Conservation (phyloP, 768 basidiomycete species). For the Thelephora aurantiotincta region DNA sequence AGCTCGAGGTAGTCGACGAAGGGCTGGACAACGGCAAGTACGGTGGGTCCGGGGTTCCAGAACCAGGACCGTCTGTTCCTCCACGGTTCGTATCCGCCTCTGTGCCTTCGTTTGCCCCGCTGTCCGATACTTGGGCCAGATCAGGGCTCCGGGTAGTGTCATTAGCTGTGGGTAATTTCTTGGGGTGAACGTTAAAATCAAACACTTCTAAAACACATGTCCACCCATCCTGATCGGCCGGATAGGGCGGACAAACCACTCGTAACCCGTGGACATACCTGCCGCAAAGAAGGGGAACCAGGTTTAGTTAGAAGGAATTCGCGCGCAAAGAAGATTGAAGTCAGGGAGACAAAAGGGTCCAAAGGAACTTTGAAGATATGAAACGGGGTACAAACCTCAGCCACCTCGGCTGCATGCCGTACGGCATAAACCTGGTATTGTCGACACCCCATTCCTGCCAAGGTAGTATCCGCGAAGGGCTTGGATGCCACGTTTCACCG, state of each 20-base stretch:
- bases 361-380: neutral
- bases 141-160: neutral
- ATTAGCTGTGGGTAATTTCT: slow-evolving; percentile 1
- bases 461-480: slow-evolving; percentile 4
- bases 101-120: neutral
- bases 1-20: slow-evolving; percentile 13
- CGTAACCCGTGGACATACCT: slow-evolving; percentile 22
- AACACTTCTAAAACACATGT: slow-evolving; percentile 12
- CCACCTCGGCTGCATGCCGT: slow-evolving; percentile 16
- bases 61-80: neutral
- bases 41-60: neutral
- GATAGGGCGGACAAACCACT: slow-evolving; percentile 10
- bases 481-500: slow-evolving; percentile 8
- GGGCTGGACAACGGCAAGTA: slow-evolving; percentile 8
- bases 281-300: neutral
- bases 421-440: slow-evolving; percentile 13
- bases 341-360: neutral
- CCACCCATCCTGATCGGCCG: slow-evolving; percentile 3
- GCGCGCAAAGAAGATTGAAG: neutral
- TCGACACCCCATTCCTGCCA: slow-evolving; percentile 19
- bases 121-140: neutral
- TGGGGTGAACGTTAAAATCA: slow-evolving; percentile 17
- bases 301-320: neutral
- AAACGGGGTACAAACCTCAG: slow-evolving; percentile 13
- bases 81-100: neutral